phyloP scores from a whole-genome alignment of 148 eudicot species.

The Rheum nobile region DNA sequence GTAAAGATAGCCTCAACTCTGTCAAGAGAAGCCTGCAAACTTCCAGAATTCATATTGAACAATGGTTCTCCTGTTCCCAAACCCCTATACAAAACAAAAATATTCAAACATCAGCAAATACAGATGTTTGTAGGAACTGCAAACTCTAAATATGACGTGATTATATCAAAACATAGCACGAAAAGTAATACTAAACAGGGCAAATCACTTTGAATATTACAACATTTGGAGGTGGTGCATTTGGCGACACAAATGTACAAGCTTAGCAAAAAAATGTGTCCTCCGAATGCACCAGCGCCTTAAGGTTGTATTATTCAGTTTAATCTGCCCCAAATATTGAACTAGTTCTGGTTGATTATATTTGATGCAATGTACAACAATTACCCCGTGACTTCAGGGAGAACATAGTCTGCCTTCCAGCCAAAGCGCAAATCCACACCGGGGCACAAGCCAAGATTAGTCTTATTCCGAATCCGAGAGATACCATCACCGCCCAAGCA shows the following conservation, averaged over 20 bases:
- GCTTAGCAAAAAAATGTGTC: neutral
- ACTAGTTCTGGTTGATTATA: neutral
- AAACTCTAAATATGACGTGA: neutral
- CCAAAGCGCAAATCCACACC: constrained; percentile 91
- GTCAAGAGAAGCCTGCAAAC: constrained; percentile 82
- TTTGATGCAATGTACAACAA: constrained; percentile 8
- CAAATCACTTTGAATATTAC: neutral
- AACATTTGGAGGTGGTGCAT: neutral
- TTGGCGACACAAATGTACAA: neutral
- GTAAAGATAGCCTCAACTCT: constrained; percentile 81
- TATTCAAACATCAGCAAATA: neutral
- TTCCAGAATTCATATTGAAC: constrained; percentile 82
- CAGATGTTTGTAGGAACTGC: neutral
- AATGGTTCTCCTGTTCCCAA: constrained; percentile 71
- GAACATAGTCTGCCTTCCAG: constrained; percentile 92
- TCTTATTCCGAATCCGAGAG: constrained; percentile 78
- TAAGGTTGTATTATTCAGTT: neutral
- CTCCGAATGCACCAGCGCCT: neutral
- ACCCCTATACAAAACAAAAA: constrained; percentile 33
- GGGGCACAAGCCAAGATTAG: constrained; percentile 67
- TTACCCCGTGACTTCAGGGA: constrained; percentile 87
- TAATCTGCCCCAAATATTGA: no score
- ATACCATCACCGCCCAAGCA: constrained; percentile 79
- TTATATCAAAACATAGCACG: neutral
- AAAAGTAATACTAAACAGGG: neutral